phyloP scores from a whole-genome alignment of 192 early-diverging fungal species.

The Coemansia sp. region DNA sequence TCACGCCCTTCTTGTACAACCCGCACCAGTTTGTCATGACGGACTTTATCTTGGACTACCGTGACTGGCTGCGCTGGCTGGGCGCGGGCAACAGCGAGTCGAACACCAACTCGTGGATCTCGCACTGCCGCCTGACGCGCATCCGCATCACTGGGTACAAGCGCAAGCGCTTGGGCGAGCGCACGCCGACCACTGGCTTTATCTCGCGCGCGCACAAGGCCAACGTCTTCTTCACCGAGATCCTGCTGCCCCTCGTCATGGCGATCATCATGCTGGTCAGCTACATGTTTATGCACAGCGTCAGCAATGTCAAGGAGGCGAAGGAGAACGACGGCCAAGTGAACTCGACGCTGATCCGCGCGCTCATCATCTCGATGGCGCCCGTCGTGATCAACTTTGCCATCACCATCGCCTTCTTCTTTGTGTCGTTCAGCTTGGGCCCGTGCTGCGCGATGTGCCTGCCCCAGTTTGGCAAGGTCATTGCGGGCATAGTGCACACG shows the following conservation, averaged over 20 bases:
- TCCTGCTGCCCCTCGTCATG: conserved; percentile 69
- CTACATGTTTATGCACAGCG: conserved; percentile 72
- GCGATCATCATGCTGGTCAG: conserved; percentile 63
- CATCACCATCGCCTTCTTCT: conserved; percentile 64
- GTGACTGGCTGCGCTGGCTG: conserved; percentile 81
- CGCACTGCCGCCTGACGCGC: conserved; percentile 68
- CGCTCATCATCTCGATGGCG: conserved; percentile 66
- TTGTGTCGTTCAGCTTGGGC: conserved; percentile 66
- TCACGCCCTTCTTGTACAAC: conserved; percentile 88
- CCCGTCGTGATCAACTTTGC: conserved; percentile 73
- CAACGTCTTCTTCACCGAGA: conserved; percentile 72
- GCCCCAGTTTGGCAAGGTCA: conserved; percentile 72
- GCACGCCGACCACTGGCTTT: conserved; percentile 64
- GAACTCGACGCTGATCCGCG: conserved; percentile 61
- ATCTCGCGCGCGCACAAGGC: conserved; percentile 69
- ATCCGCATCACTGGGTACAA: conserved; percentile 83
- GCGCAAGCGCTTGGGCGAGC: conserved; percentile 70
- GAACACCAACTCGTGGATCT: conserved; percentile 80
- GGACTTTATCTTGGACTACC: conserved; percentile 81
- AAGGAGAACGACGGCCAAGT: conserved; percentile 36
- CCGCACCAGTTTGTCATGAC: conserved; percentile 86
- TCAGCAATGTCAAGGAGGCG: conserved; percentile 46
- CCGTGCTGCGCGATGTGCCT: conserved; percentile 66
- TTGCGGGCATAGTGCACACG: conserved; percentile 67
- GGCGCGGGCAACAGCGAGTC: conserved; percentile 78